Percentiles rank a stretch among this genome's conserved stretches.
Conservation (phyloP, 1,284 basidiomycete genomes). For the Naganishia liquefaciens region DNA sequence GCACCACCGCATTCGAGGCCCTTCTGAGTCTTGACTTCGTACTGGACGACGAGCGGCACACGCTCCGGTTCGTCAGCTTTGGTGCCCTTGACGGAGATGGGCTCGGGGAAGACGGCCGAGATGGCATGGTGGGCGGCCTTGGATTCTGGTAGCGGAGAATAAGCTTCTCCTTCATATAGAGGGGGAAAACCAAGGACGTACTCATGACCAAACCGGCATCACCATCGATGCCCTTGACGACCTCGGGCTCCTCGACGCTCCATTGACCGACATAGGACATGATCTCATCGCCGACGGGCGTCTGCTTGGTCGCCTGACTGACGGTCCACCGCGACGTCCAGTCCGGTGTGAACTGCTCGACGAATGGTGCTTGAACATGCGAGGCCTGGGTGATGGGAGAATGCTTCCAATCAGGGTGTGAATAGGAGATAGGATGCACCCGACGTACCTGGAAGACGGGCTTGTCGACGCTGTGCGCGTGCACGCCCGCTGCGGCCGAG, state of each 20-base stretch:
- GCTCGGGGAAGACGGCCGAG: constrained; percentile 79
- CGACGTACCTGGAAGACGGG: constrained; percentile 46
- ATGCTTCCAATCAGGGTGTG: neutral
- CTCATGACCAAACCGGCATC: constrained; percentile 87
- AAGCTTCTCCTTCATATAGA: no score
- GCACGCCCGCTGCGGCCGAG: constrained; percentile 41
- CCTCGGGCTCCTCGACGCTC: constrained; percentile 86
- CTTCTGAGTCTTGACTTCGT: constrained; percentile 99
- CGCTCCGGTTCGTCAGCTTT: constrained; percentile 68
- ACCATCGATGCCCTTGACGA: constrained; percentile 68
- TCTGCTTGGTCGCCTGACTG: constrained; percentile 96
- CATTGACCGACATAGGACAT: constrained; percentile 98
- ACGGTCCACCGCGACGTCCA: constrained; percentile 92
- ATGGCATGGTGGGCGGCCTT: constrained; percentile 76
- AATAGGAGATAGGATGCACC: neutral
- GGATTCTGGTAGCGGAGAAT: no score
- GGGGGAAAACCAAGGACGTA: constrained; percentile 44
- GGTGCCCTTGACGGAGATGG: constrained; percentile 44
- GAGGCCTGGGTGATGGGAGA: constrained; percentile 62
- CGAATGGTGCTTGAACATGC: constrained; percentile 82
- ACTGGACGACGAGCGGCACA: constrained; percentile 93
- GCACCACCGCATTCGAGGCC: constrained; percentile 99
- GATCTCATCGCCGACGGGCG: constrained; percentile 84
- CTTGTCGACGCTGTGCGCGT: constrained; percentile 41
- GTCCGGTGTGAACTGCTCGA: constrained; percentile 85